These are phyloP conservation scores for Tetrastigma voinierianum DNA, from an alignment of 164 flowering plant species.

Conservation along the genomic window DNA sequence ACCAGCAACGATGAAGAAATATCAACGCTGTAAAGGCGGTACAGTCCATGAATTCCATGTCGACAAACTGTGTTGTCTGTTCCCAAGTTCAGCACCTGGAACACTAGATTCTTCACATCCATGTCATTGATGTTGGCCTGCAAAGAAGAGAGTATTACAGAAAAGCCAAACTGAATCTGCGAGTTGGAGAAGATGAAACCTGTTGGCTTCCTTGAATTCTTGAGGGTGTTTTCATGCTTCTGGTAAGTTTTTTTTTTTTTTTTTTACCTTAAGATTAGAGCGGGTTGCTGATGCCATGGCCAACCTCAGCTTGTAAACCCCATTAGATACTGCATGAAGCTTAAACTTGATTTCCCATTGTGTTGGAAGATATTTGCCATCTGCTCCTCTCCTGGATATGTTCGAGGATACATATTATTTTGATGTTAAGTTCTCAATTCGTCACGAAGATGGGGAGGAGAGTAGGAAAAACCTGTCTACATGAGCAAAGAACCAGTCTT, in stretches of 20 bases:
- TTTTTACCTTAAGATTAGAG: conserved; percentile 40
- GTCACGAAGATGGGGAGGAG: background rate
- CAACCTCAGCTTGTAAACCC: conserved; percentile 44
- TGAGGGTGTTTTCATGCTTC: too few relatives aligned
- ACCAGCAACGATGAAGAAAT: conserved; percentile 32
- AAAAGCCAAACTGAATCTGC: too few relatives aligned
- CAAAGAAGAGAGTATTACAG: background rate
- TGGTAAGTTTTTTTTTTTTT: background rate
- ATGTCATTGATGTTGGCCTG: conserved; percentile 41
- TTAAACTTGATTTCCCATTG: conserved; percentile 50
- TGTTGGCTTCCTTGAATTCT: too few relatives aligned
- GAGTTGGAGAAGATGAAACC: too few relatives aligned
- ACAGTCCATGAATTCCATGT: conserved; percentile 61
- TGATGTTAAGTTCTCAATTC: too few relatives aligned
- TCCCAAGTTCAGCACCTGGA: conserved; percentile 38
- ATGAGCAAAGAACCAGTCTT: conserved; percentile 67
- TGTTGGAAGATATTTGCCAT: conserved; percentile 33
- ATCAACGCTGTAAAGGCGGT: conserved; percentile 38
- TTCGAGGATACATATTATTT: too few relatives aligned
- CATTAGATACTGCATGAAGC: conserved; percentile 28
- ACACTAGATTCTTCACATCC: conserved; percentile 22
- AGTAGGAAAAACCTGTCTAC: conserved; percentile 38
- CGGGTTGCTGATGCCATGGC: conserved; percentile 49
- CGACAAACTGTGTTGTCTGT: conserved; percentile 43
- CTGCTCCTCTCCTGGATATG: conserved; percentile 36